Conservation (phyloP, 108 stramenopile species). For the Pseudonitzschia multiseries region DNA sequence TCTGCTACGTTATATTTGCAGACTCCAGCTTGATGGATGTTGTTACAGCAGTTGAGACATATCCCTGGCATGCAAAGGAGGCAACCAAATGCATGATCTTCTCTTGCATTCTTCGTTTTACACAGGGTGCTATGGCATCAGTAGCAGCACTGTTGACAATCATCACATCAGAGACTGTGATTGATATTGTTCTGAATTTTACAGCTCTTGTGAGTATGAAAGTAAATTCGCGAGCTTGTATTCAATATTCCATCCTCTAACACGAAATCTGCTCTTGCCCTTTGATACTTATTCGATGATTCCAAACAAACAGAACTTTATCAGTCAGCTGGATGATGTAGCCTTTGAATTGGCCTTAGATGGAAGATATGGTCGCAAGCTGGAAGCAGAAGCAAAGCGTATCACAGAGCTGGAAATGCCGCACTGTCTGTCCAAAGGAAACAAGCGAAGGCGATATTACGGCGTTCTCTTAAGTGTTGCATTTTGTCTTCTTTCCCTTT, state of each 20-base stretch:
- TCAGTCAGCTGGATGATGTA: background rate
- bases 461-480: background rate
- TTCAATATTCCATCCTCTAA: too few relatives aligned
- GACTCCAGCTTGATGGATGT: background rate
- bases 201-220: background rate
- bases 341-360: background rate
- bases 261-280: too few relatives aligned
- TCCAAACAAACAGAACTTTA: background rate
- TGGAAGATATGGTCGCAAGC: conserved; percentile 1
- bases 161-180: background rate
- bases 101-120: background rate
- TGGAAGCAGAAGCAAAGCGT: background rate
- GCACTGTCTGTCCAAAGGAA: background rate
- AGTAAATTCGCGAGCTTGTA: background rate
- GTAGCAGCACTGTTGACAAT: background rate
- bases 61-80: background rate
- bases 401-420: background rate
- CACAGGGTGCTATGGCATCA: background rate
- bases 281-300: background rate
- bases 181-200: conserved; percentile 16
- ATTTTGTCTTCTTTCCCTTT: background rate
- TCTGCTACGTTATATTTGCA: background rate
- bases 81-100: background rate
- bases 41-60: background rate
- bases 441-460: background rate